A percentile compares a stretch with the other conserved stretches of the same genome.
Conservation (phyloP, 805 yeast genomes). For the Candida railenensis region DNA sequence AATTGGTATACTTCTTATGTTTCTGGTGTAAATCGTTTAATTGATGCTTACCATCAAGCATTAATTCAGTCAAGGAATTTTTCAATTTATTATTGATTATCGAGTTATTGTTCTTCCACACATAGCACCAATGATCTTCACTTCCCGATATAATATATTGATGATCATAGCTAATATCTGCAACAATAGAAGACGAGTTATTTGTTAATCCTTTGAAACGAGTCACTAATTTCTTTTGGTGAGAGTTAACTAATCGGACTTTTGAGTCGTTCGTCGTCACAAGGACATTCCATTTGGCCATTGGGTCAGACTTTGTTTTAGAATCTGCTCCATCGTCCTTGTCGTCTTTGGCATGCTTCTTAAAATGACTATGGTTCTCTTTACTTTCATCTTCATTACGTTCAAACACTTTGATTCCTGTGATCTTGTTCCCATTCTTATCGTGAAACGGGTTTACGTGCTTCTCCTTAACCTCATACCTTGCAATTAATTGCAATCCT, state of each 20-base stretch:
- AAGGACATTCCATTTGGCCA: constrained; percentile 35
- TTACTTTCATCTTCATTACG: constrained; percentile 8
- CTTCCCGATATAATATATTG: constrained; percentile 71
- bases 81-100: constrained; percentile 40
- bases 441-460: constrained; percentile 22
- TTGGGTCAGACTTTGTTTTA: constrained; percentile 7
- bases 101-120: constrained; percentile 62
- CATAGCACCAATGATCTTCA: constrained; percentile 83
- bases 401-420: constrained; percentile 64
- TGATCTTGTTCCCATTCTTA: constrained; percentile 51
- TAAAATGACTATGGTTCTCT: neutral
- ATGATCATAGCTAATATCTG: constrained; percentile 58
- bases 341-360: neutral
- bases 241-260: constrained; percentile 61
- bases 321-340: neutral
- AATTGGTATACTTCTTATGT: constrained; percentile 26
- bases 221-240: constrained; percentile 54
- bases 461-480: constrained; percentile 31
- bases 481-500: constrained; percentile 48
- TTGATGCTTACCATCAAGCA: constrained; percentile 33
- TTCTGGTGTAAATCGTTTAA: constrained; percentile 28
- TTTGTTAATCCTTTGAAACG: constrained; percentile 75
- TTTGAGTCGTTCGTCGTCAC: constrained; percentile 83
- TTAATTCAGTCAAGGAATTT: constrained; percentile 32
- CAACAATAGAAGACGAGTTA: constrained; percentile 68